Evolutionary conservation across 306 rosid species (phyloP).

Genomic region (Castanea mollissima): DNA sequence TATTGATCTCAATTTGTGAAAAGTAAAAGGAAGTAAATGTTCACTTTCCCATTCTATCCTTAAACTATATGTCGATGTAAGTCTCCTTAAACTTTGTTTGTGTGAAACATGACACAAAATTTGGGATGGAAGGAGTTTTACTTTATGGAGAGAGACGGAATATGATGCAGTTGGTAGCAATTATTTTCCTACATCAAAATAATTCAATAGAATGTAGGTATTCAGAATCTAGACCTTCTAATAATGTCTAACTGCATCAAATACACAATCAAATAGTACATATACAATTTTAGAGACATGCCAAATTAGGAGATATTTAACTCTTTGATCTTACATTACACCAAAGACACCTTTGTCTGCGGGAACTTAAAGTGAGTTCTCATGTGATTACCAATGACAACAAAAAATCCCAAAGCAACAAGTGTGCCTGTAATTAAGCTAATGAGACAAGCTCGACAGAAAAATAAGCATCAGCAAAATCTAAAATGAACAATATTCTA

Average conservation of each 20-base stretch:
- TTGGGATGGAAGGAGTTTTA: neutral
- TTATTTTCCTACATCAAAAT: neutral
- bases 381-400: neutral
- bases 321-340: neutral
- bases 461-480: neutral
- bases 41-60: neutral
- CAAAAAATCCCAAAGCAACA: neutral
- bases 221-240: neutral
- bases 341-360: neutral
- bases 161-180: too few species aligned
- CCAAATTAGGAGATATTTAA: neutral
- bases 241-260: neutral
- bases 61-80: neutral
- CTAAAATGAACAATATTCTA: conserved; percentile 30
- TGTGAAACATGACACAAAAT: neutral
- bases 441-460: neutral
- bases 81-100: neutral
- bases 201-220: neutral
- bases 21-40: neutral
- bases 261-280: neutral
- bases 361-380: neutral
- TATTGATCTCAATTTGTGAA: neutral
- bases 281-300: neutral
- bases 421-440: neutral
- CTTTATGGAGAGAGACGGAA: neutral